Percentiles rank a stretch among this genome's conserved stretches.
Evolutionary conservation across 805 yeast species (phyloP).

Genomic region (Myxozyma vanderwaltii): DNA sequence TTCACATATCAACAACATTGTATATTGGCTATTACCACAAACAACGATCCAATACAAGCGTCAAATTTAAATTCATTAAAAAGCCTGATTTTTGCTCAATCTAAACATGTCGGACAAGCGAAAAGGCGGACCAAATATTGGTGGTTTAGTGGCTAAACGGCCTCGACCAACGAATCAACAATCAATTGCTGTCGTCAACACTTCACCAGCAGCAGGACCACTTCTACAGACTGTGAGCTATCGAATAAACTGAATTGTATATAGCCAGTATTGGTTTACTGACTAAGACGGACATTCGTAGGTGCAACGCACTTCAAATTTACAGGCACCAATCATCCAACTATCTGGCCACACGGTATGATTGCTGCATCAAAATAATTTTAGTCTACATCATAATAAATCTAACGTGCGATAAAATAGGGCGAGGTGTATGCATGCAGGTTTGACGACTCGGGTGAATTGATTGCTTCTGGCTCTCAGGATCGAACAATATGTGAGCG

Average conservation of each 20-base stretch:
- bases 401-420: background rate
- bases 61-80: background rate
- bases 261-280: background rate
- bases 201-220: conserved; percentile 24
- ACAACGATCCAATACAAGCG: background rate
- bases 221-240: conserved; percentile 21
- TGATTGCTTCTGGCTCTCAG: conserved; percentile 63
- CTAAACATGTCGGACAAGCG: conserved; percentile 24
- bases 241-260: background rate
- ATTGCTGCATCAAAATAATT: too few relatives aligned
- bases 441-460: conserved; percentile 55
- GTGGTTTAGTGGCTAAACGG: conserved; percentile 3
- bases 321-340: conserved; percentile 35
- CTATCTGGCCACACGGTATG: conserved; percentile 35
- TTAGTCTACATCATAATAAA: too few relatives aligned
- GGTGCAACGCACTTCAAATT: conserved; percentile 30
- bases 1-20: background rate
- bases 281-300: background rate
- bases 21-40: background rate
- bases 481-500: conserved; percentile 46
- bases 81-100: background rate
- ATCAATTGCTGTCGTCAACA: conserved; percentile 33
- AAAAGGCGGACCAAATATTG: conserved; percentile 18
- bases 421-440: conserved; percentile 57
- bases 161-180: conserved; percentile 8